Evolutionary conservation across 1,284 basidiomycete species (phyloP).

Genomic region (Hortiboletus rubellus): DNA sequence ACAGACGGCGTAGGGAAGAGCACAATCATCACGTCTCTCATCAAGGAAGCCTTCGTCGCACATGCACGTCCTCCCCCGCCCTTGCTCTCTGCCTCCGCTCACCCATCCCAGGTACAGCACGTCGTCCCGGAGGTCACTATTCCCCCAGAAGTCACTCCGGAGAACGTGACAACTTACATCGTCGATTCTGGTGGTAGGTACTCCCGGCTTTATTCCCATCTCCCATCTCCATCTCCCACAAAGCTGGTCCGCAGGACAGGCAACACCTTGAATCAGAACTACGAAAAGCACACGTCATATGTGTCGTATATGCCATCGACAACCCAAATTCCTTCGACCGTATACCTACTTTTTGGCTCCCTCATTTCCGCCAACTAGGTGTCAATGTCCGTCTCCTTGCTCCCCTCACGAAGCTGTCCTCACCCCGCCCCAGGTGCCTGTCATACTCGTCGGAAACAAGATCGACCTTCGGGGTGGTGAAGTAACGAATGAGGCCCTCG

Average conservation of each 20-base stretch:
- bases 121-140: constrained; percentile 95
- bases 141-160: constrained; percentile 92
- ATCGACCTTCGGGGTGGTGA: constrained; percentile 93
- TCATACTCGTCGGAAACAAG: constrained; percentile 98
- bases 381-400: constrained; percentile 69
- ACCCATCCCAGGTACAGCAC: constrained; percentile 70
- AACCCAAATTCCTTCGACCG: constrained; percentile 95
- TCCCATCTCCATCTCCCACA: constrained; percentile 16
- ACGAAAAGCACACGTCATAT: constrained; percentile 96
- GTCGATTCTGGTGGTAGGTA: constrained; percentile 89
- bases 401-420: constrained; percentile 2
- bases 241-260: constrained; percentile 78
- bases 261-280: constrained; percentile 92
- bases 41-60: constrained; percentile 90
- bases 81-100: constrained; percentile 13
- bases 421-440: constrained; percentile 70
- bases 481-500: constrained; percentile 92
- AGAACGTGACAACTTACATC: constrained; percentile 94
- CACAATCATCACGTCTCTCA: constrained; percentile 92
- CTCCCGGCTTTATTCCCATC: constrained; percentile 5
- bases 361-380: constrained; percentile 93
- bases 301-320: constrained; percentile 95
- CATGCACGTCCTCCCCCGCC: constrained; percentile 54
- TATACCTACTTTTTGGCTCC: constrained; percentile 98
- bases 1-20: constrained; percentile 93